Evolutionary conservation across 202 grass and related monocot genomes (phyloP), one percentile per base, ranked within the genome.

Genomic region (Setaria italica): DNA sequence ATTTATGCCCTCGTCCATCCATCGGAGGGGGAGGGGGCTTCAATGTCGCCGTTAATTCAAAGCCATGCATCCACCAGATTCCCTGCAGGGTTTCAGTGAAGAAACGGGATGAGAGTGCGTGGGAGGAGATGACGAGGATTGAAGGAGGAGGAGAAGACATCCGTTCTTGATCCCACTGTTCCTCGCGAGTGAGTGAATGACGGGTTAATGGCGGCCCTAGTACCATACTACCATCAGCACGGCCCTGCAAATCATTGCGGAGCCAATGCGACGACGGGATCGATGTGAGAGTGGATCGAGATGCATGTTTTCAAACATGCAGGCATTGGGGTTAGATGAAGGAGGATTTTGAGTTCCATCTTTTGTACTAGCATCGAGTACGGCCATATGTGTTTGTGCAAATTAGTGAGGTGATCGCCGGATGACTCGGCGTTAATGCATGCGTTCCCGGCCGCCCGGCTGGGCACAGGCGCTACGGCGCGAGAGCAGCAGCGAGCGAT

Each of bases 341-440:
- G 5, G 9, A 13, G 41, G 11, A 55, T 55, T 63, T 68, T 81
- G 81, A 73, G 19, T 50, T 62, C 62, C 25, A 75, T 62, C 63
- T 33, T 42, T 82, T 13, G 63, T 35, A 66, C 8, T 10, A 70
- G 66, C 4, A 45, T 7, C 1, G 11, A 7, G 68, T 12, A 79
- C 73, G 84, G 58, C n/a, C 67, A 82, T 90, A 16, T 67, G 59
- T 79, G 79, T 87, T 59, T 83, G 67, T 79, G 74, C 74, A 83
- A 83, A 74, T 60, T 17, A 79, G 42, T 39, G 72, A 49, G 46
- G 37, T 65, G 55, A 82, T 72, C 47, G 19, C 47, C 41, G 49
- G 67, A 55, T 57, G 74, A 71, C 80, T 64, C 54, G 37, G 65
- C 35, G 58, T 83, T 88, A 77, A 79, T 79, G 60, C 77, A 10